Evolutionary conservation across 768 basidiomycete genomes (phyloP), one percentile per base, ranked within the genome.

Genomic region (Suillus paluster): DNA sequence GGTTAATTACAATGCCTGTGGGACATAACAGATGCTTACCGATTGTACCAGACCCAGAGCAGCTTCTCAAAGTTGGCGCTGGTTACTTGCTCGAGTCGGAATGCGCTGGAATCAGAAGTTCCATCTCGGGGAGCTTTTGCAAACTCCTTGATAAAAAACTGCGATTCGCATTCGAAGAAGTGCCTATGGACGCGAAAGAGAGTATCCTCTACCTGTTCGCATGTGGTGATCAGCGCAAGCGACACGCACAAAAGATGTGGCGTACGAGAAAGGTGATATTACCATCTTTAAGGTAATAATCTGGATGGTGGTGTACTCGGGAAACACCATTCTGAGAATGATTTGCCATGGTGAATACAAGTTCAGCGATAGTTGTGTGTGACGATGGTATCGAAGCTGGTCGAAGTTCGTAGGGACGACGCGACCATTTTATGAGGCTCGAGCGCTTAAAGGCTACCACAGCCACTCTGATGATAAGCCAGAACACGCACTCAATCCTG

Each of bases 11-110:
- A 23, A 55, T 39, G 21, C 23, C n/a, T 21, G 38, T 33, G 6
- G 27, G 17, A 9, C 14, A 5, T 33, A 14, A 38, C 3, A 64
- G 5, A 39, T 17, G 11, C 80, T 66, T 64, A 85, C 83, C 79
- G 78, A 46, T 85, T 84, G 57, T 87, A 87, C 67, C 85, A 86
- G 0, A 86, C 79, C 80, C 84, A 86, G 0, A 86, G 68, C 0
- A 87, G 77, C 0, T 70, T 71, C 0, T 78, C 78, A 50, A 87
- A 86, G 0, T 83, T 77, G 0, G 70, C 60, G 0, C 73, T 65
- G 0, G 70, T 73, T 2, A 81, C 75, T 19, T 19, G 7, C 1
- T 80, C 66, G 1, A 58, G 30, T 3, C 67, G 67, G 0, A 60
- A 71, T 0, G 67, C 69, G 2, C 49, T 58, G 0, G 58, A 39